Evolutionary conservation across 257 asterid genomes (phyloP), one percentile per base, ranked within the genome.

Genomic region (Marsdenia floribunda): DNA sequence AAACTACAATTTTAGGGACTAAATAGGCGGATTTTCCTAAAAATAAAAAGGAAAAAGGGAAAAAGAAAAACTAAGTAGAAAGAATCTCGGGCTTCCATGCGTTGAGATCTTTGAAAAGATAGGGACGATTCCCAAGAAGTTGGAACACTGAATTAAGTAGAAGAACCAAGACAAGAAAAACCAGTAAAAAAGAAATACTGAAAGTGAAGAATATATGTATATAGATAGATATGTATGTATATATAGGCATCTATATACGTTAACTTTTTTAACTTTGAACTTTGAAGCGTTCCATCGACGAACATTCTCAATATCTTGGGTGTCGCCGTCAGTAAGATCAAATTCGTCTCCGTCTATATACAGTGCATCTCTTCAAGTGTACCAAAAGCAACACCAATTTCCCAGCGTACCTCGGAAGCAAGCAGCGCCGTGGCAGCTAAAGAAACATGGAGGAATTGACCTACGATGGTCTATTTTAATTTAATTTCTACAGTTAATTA

Each of bases 221-320:
- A 2, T 0, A 50, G 13, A 14, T 3, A 50, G 3, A 12, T 12
- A 50, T 11, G 19, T 14, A 29, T 29, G 1, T 29, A 29, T 29
- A 29, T 1, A n/a, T n/a, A n/a, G n/a, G n/a, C n/a, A n/a, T n/a
- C n/a, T 3, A 49, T 14, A 11, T 11, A 49, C 2, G 54, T 13
- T 49, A 10, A 1, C 16, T 49, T 46, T 46, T 1, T 5, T n/a
- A n/a, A 46, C 50, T 46, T 49, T 10, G 55, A 50, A 52, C 5
- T 52, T 18, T 3, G 18, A 52, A 54, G 59, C 22, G 29, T 55
- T 55, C 71, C 40, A 73, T 68, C 49, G 47, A 12, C 26, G 66
- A 82, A 82, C 82, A 67, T 82, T 71, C 85, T 73, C 58, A 40
- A 14, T 33, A 18, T 12, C 38, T 60, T 18, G n/a, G 72, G 60